These are phyloP conservation scores for Penstemon eatonii DNA, from an alignment of 257 asterid genomes.

Conservation along the genomic window DNA sequence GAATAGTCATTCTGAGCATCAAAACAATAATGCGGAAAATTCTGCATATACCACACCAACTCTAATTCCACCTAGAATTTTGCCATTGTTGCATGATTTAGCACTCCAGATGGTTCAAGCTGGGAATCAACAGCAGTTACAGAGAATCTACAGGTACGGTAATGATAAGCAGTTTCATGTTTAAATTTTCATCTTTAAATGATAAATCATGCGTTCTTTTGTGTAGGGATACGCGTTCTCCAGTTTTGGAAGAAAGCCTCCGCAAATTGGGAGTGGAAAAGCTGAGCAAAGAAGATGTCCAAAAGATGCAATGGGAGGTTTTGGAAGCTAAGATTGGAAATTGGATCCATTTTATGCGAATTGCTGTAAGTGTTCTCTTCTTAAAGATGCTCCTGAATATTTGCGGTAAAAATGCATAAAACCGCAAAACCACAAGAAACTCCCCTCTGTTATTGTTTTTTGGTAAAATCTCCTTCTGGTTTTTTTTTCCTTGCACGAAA, in stretches of 20 bases:
- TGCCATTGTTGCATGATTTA: constrained; percentile 93
- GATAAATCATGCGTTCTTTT: constrained; percentile 21
- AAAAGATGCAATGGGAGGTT: constrained; percentile 99
- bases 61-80: constrained; percentile 86
- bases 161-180: neutral
- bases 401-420: neutral
- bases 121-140: constrained; percentile 81
- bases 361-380: constrained; percentile 65
- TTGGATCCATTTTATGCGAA: constrained; percentile 99
- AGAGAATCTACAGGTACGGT: constrained; percentile 74
- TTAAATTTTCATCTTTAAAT: constrained; percentile 4
- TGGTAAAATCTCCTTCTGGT: no score
- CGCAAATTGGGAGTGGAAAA: constrained; percentile 96
- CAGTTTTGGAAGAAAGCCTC: constrained; percentile 93
- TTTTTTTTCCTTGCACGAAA: no score
- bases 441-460: no score
- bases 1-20: constrained; percentile 66
- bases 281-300: constrained; percentile 98
- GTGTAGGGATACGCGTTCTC: constrained; percentile 82
- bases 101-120: constrained; percentile 95
- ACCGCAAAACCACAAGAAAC: no score
- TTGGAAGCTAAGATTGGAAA: constrained; percentile 98
- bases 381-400: constrained; percentile 13
- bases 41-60: constrained; percentile 84
- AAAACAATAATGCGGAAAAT: constrained; percentile 50